Evolutionary conservation across 768 basidiomycete species (phyloP).

Genomic region (Phylloporus rhodoxanthus): DNA sequence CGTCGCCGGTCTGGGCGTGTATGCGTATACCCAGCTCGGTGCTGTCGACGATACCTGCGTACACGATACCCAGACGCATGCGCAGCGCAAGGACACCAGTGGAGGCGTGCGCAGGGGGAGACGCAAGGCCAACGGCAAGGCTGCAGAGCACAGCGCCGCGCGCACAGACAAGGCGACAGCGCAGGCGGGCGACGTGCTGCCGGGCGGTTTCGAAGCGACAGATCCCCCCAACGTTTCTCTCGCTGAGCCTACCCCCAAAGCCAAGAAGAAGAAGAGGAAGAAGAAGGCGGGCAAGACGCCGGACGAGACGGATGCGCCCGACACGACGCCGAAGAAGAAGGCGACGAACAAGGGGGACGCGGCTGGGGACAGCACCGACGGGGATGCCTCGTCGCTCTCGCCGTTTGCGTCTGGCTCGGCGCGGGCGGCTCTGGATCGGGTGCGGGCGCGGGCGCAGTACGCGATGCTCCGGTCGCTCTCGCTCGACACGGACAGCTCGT

Average conservation of each 20-base stretch:
- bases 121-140: neutral
- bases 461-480: constrained; percentile 10
- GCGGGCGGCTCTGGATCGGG: neutral
- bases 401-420: neutral
- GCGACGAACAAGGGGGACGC: neutral
- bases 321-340: too few relatives aligned
- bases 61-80: neutral
- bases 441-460: neutral
- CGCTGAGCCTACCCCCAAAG: constrained; percentile 23
- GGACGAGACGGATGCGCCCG: too few relatives aligned
- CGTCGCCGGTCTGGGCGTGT: constrained; percentile 15
- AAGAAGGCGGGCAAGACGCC: constrained; percentile 4
- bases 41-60: too few relatives aligned
- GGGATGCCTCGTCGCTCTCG: constrained; percentile 9
- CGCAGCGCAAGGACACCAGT: too few relatives aligned
- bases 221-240: neutral
- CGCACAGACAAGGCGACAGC: too few relatives aligned
- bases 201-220: constrained; percentile 10
- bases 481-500: constrained; percentile 53
- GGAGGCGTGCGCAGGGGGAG: neutral
- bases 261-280: constrained; percentile 43
- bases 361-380: constrained; percentile 17
- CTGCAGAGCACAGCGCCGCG: too few relatives aligned
- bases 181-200: too few relatives aligned
- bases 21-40: constrained; percentile 10